Percentiles rank a stretch among this genome's conserved stretches.
Conservation (phyloP, 306 rosid species). For the Corylus americana region DNA sequence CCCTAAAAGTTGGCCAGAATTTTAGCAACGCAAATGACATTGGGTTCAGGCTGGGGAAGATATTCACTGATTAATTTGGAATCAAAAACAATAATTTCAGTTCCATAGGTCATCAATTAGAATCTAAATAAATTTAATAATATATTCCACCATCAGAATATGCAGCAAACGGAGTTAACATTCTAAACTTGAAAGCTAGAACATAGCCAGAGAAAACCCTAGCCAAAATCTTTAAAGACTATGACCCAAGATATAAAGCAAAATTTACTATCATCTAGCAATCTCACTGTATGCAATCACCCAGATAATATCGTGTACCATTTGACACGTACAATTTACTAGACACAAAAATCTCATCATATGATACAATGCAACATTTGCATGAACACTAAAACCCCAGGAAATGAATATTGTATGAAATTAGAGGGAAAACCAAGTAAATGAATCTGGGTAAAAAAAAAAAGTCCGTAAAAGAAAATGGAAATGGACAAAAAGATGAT, state of each 20-base stretch:
- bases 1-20: neutral
- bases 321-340: neutral
- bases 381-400: neutral
- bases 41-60: neutral
- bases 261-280: neutral
- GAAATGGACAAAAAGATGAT: neutral
- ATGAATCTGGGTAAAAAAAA: neutral
- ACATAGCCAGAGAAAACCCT: neutral
- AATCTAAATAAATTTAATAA: neutral
- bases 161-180: neutral
- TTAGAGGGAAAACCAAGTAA: conserved; percentile 2
- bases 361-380: neutral
- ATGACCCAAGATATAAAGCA: neutral
- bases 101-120: neutral
- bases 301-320: neutral
- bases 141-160: neutral
- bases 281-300: neutral
- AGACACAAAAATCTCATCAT: neutral
- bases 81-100: neutral
- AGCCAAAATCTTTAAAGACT: neutral
- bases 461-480: neutral
- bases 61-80: neutral
- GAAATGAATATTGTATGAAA: neutral
- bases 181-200: neutral
- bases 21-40: neutral